Conservation (phyloP, 495 filamentous ascomycete species). For the Aspergillus affinis region DNA sequence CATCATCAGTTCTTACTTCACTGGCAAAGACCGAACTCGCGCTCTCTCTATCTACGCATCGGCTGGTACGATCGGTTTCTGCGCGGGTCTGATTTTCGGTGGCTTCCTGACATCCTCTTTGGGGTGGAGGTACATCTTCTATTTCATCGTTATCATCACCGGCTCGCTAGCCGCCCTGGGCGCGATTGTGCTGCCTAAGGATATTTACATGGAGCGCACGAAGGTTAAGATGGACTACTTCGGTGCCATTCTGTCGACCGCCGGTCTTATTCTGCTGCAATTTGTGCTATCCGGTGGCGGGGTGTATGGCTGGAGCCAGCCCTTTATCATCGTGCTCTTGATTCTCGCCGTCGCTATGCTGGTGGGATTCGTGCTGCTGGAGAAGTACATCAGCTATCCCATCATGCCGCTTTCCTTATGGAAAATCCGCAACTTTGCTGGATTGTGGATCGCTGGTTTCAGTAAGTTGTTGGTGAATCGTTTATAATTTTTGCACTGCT, state of each 20-base stretch:
- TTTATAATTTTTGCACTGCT: slow-evolving; percentile 8
- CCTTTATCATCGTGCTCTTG: slow-evolving; percentile 48
- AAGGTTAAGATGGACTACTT: slow-evolving; percentile 35
- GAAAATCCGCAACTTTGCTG: slow-evolving; percentile 39
- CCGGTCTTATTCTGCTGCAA: slow-evolving; percentile 37
- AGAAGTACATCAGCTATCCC: slow-evolving; percentile 35
- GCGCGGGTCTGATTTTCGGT: slow-evolving; percentile 37
- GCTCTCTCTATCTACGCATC: slow-evolving; percentile 37
- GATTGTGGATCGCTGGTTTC: slow-evolving; percentile 39
- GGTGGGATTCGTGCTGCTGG: slow-evolving; percentile 34
- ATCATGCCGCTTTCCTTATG: slow-evolving; percentile 38
- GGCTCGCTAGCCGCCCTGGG: slow-evolving; percentile 29
- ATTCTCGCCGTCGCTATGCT: slow-evolving; percentile 41
- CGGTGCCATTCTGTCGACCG: slow-evolving; percentile 34
- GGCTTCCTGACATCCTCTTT: slow-evolving; percentile 38
- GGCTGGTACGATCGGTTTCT: slow-evolving; percentile 39
- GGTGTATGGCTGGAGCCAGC: slow-evolving; percentile 44
- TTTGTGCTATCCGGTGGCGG: slow-evolving; percentile 39
- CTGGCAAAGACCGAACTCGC: slow-evolving; percentile 33
- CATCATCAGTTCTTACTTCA: slow-evolving; percentile 42
- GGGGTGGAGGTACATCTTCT: slow-evolving; percentile 40
- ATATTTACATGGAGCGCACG: slow-evolving; percentile 16
- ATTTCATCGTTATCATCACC: slow-evolving; percentile 36
- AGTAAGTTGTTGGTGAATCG: slow-evolving; percentile 22
- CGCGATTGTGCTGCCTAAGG: slow-evolving; percentile 34